Percentiles rank a stretch among this genome's conserved stretches.
These are phyloP conservation scores for Cyclotella distinguenda DNA, from an alignment of 108 stramenopile genomes.

Conservation along the genomic window DNA sequence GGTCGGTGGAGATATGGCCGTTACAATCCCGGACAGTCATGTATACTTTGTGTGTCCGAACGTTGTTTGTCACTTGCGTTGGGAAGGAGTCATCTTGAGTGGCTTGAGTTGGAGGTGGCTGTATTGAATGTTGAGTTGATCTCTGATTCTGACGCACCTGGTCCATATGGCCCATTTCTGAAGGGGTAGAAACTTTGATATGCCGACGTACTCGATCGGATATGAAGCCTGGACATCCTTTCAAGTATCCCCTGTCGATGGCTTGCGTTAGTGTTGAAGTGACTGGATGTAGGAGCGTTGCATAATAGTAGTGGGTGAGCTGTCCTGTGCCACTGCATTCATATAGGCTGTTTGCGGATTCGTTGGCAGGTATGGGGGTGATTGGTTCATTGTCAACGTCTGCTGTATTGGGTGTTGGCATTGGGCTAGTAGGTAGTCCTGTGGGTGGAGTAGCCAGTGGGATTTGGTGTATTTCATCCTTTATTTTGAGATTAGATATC, in stretches of 20 bases:
- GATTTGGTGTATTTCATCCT: too few relatives aligned
- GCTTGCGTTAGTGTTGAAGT: neutral
- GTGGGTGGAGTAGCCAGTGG: too few relatives aligned
- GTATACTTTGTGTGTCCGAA: conserved; percentile 22
- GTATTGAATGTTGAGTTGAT: conserved; percentile 20
- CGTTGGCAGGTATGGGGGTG: neutral
- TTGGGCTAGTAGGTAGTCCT: too few relatives aligned
- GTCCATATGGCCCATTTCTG: conserved; percentile 32
- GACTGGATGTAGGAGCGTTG: neutral
- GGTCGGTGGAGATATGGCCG: conserved; percentile 31
- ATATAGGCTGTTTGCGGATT: neutral
- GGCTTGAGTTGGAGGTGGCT: neutral
- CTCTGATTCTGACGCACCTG: conserved; percentile 10
- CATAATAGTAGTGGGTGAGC: neutral
- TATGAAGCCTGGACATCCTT: conserved; percentile 27
- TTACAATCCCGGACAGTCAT: conserved; percentile 2
- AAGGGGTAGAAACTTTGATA: conserved; percentile 17
- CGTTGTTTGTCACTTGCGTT: neutral
- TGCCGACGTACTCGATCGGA: neutral
- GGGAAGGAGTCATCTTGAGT: neutral
- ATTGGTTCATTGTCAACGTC: neutral
- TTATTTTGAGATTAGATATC: too few relatives aligned
- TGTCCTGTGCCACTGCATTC: neutral
- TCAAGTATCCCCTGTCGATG: conserved; percentile 1
- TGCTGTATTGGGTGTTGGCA: neutral